Conservation (phyloP, 2,329 filamentous ascomycete genomes). For the Hortaea sp. region DNA sequence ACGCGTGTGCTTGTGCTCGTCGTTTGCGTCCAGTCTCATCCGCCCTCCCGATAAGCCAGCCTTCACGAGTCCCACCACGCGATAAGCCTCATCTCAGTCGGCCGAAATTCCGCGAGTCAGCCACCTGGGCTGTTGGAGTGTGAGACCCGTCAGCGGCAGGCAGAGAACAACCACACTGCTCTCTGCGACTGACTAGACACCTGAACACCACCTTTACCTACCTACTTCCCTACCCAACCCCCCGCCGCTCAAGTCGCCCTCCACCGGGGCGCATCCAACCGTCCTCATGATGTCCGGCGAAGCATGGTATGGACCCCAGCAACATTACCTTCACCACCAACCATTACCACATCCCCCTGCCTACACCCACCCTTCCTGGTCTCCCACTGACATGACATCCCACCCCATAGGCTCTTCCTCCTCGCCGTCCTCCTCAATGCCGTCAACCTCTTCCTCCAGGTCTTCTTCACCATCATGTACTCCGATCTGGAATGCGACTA, state of each 20-base stretch:
- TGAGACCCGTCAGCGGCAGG: no score
- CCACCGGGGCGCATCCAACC: constrained; percentile 1
- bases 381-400: constrained; percentile 1
- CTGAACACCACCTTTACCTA: no score
- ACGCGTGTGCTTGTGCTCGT: no score
- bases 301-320: constrained; percentile 24
- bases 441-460: constrained; percentile 98
- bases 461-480: constrained; percentile 99
- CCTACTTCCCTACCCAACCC: neutral
- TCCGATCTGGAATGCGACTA: constrained; percentile 99
- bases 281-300: constrained; percentile 27
- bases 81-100: no score
- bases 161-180: no score
- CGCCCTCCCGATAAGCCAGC: no score
- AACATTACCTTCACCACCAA: neutral
- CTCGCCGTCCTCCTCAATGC: constrained; percentile 98
- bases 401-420: constrained; percentile 67
- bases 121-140: no score
- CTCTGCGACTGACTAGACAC: no score
- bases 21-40: no score
- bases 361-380: neutral
- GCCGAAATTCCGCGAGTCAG: no score
- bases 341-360: neutral
- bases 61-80: no score
- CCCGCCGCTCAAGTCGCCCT: neutral